phyloP scores from a whole-genome alignment of 1,139 yeast species.

The Blastobotrys persicus region DNA sequence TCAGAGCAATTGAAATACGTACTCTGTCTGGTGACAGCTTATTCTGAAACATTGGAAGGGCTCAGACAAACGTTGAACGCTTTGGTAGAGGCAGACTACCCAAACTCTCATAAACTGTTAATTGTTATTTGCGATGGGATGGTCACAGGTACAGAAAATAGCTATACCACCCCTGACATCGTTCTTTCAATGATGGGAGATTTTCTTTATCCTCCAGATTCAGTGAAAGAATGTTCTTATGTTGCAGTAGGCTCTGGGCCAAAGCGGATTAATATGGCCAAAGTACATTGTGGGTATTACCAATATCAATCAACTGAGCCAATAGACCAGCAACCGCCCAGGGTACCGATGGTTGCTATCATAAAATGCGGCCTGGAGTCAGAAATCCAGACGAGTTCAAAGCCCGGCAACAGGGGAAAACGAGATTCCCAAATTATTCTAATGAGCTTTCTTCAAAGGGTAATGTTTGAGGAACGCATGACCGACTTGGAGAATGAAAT shows the following conservation, averaged over 20 bases:
- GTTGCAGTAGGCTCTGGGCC: constrained; percentile 93
- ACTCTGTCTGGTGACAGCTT: constrained; percentile 37
- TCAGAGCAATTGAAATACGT: constrained; percentile 45
- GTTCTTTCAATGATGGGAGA: constrained; percentile 86
- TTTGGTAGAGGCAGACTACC: constrained; percentile 32
- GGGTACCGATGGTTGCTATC: constrained; percentile 77
- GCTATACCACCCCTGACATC: constrained; percentile 78
- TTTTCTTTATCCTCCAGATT: constrained; percentile 55
- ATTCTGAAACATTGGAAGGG: constrained; percentile 35
- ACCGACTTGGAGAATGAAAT: constrained; percentile 87
- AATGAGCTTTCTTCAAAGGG: constrained; percentile 88
- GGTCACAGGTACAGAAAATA: constrained; percentile 32
- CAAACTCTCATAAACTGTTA: constrained; percentile 32
- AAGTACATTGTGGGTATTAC: constrained; percentile 82
- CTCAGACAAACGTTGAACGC: constrained; percentile 35
- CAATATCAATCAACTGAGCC: constrained; percentile 57
- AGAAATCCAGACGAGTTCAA: constrained; percentile 61
- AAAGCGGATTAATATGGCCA: constrained; percentile 97
- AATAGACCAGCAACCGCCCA: constrained; percentile 47
- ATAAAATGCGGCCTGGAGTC: constrained; percentile 93
- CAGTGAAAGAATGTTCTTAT: constrained; percentile 76
- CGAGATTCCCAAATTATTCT: constrained; percentile 94
- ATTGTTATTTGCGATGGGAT: constrained; percentile 38
- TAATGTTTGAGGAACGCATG: constrained; percentile 96
- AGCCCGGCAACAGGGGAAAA: constrained; percentile 98